Base-by-base conservation (phyloP, 2,329 filamentous ascomycete genomes). In the Fusarium bactridioides region DNA sequence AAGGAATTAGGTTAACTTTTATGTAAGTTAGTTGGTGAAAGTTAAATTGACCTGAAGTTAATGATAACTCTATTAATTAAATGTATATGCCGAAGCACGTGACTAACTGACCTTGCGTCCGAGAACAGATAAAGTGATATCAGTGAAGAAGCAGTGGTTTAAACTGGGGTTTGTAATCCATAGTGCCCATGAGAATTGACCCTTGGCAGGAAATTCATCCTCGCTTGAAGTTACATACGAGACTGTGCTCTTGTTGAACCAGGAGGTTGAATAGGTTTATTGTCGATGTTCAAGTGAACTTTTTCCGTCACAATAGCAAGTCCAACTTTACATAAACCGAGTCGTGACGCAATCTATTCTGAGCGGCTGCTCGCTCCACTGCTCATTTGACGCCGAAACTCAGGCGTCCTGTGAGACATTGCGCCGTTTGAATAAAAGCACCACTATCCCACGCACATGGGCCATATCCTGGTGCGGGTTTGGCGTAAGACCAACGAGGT, bases 311-410 rank as follows among this genome's bases (percentile, higher is more conserved):
- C 37, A 37, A 47, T 37, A 40, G 37, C 25, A 70, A 21, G 35
- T 37, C 29, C 48, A 50, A 29, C 54, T 50, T 29, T 25, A 51
- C 53, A 47, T 37, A 47, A 19, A 58, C 41, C 51, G 60, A 65
- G 68, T 75, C 70, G 70, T 77, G 75, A 77, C 75, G 75, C 74
- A 73, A 76, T 77, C 69, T 51, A 64, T 73, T 63, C 21, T 48
- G 45, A 51, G 55, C 56, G 23, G 27, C 44, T 63, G 45, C 40
- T 29, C 23, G 43, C 40, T 37, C 35, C 35, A 50, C 54, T 66
- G 53, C 64, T 76, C 61, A 56, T 64, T 69, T 41, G 54, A 60
- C 61, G 48, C 37, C 64, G 31, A 63, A 65, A 60, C 43, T 27
- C 51, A 63, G 47, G 63, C 58, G 40, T 44, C 55, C 60, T 62